Evolutionary conservation across 805 yeast genomes (phyloP), one percentile per base, ranked within the genome.

Genomic region (Torulaspora maleeae): DNA sequence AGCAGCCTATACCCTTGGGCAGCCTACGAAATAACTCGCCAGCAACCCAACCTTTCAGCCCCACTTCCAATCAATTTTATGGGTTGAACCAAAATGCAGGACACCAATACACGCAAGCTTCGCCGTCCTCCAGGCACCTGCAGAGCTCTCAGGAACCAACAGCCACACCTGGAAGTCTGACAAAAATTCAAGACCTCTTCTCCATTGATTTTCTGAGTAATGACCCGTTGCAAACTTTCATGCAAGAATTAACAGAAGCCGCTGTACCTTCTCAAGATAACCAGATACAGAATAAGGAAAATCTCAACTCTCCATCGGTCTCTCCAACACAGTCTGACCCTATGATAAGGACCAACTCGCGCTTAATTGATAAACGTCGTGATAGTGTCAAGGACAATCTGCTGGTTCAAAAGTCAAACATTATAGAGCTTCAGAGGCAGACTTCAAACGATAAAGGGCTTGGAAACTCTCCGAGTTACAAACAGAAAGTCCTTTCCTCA

Each of bases 221-320:
- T 3, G 61, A 51, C 33, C 61, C 58, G 3, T 43, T 57, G 36
- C 58, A 53, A 36, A 36, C 54, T 20, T 52, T 58, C 13, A 51
- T 54, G 49, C 54, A 54, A 36, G 56, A 56, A 35, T 36, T 54
- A 11, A 43, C 55, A 9, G 45, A 53, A 3, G 47, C 46, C 8
- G 30, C 50, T 11, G 22, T 29, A 6, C 33, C 36, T 24, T 27
- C 49, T 29, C 44, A 46, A 33, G 47, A 46, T 16, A 20, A 22
- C 24, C 29, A 47, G 13, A 6, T 17, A 4, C 20, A 20, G 9
- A 45, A 49, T 34, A 44, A 50, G 29, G 44, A 33, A 19, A 30
- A 36, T 12, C 34, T 45, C 16, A 22, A 27, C 8, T 40, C 45
- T 3, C 24, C 34, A 6, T 41, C 41, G 22, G 22, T 28, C 15